These are phyloP conservation scores for Oxalis stricta DNA, from an alignment of 441 rosid genomes.

Conservation along the genomic window DNA sequence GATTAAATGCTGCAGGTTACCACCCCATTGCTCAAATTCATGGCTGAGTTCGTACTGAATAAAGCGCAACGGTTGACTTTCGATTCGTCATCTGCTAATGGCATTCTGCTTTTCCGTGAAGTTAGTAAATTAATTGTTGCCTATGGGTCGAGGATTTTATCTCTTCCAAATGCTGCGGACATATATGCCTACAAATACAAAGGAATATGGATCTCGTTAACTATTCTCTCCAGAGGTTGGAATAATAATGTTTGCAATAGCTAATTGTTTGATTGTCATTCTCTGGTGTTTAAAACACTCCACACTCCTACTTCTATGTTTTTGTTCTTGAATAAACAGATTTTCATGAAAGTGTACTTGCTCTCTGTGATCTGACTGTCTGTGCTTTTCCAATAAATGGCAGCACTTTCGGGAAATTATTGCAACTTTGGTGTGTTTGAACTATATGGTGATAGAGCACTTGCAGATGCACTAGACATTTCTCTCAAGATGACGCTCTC, in stretches of 20 bases:
- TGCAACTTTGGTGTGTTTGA: slow-evolving; percentile 98
- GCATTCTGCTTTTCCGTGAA: slow-evolving; percentile 99
- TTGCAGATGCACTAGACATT: slow-evolving; percentile 87
- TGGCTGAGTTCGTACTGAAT: slow-evolving; percentile 97
- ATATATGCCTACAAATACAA: slow-evolving; percentile 95
- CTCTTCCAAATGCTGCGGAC: slow-evolving; percentile 90
- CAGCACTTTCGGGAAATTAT: slow-evolving; percentile 94
- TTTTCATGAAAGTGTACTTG: background rate
- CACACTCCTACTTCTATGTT: too few relatives aligned
- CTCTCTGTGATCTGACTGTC: slow-evolving; percentile 3
- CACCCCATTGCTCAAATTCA: slow-evolving; percentile 86
- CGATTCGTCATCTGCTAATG: slow-evolving; percentile 96
- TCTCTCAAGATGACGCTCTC: slow-evolving; percentile 81
- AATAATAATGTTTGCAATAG: slow-evolving; percentile 6
- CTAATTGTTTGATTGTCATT: background rate
- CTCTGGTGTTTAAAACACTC: too few relatives aligned
- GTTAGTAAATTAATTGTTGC: slow-evolving; percentile 93
- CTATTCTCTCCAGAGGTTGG: slow-evolving; percentile 88
- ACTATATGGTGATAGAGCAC: slow-evolving; percentile 98
- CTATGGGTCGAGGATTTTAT: slow-evolving; percentile 86
- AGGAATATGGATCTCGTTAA: slow-evolving; percentile 93
- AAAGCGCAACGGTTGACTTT: slow-evolving; percentile 87
- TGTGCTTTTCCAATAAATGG: slow-evolving; percentile 16
- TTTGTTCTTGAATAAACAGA: background rate
- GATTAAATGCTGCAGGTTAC: slow-evolving; percentile 60